Evolutionary conservation across 2,329 filamentous ascomycete genomes (phyloP).

Genomic region (Juglanconis oblonga): DNA sequence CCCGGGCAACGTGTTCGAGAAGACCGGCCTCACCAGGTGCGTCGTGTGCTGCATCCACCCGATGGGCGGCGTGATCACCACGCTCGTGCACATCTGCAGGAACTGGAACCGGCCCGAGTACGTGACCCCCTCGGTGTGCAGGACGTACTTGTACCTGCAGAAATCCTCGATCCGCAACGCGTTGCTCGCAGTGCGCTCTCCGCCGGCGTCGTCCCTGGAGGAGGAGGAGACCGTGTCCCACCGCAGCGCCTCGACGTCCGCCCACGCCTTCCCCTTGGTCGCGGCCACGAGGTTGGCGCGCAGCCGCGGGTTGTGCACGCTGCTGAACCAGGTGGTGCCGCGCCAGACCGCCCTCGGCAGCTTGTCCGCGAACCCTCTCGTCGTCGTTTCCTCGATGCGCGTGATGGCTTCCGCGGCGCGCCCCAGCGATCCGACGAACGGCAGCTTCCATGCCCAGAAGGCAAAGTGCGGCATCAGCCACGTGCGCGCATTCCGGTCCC

Average conservation of each 20-base stretch:
- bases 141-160: conserved; percentile 48
- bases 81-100: conserved; percentile 47
- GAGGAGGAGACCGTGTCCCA: conserved; percentile 25
- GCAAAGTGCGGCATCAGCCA: conserved; percentile 56
- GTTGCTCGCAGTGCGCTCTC: conserved; percentile 37
- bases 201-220: conserved; percentile 13
- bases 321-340: conserved; percentile 50
- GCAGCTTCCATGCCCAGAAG: conserved; percentile 52
- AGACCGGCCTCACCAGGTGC: conserved; percentile 44
- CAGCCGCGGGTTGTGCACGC: conserved; percentile 36
- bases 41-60: conserved; percentile 49
- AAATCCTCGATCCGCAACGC: conserved; percentile 47
- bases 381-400: conserved; percentile 30
- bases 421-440: conserved; percentile 44
- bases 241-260: conserved; percentile 43
- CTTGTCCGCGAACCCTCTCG: conserved; percentile 31
- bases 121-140: conserved; percentile 53
- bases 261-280: conserved; percentile 39
- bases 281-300: conserved; percentile 38
- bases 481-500: conserved; percentile 28
- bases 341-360: conserved; percentile 46
- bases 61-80: conserved; percentile 46
- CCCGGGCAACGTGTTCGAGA: conserved; percentile 30
- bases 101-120: conserved; percentile 52
- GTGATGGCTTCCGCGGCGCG: conserved; percentile 37